Base-by-base conservation (phyloP, 345 rosid genomes). In the Euclidium syriacum region DNA sequence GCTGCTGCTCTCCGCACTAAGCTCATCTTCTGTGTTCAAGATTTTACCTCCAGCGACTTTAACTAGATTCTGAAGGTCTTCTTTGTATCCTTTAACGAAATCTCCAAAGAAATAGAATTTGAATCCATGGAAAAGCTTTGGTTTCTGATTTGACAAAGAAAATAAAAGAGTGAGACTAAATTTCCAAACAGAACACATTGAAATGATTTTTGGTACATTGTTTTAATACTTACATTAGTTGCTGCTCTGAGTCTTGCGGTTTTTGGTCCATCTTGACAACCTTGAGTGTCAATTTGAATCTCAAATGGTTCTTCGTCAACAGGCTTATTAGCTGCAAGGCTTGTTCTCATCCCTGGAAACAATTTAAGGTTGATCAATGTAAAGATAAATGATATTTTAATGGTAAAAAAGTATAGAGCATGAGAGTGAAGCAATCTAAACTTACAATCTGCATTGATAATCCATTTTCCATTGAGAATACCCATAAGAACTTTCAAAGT, bases 401-500 rank as follows among this genome's bases (percentile, higher is more conserved):
- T 34, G 17, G 44, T 12, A 15, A 25, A 15, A 25, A n/a, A 47
- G 26, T 15, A 52, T 23, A 35, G 50, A 34, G 14, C 18, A 33
- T 33, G 60, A 24, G 66, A 58, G 32, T 47, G 18, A n/a, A 7
- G 16, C 1, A 24, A 47, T 14, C 14, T 33, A 71, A n/a, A 75
- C 95, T 85, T 67, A 91, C 98, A 91, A 22, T 85, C 77, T 26
- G 81, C 67, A 38, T 81, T 79, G 32, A 91, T 78, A 61, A 88
- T 82, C 96, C 98, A 91, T 72, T 70, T 83, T 52, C 92, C 98
- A 47, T 77, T 76, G 29, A 84, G 73, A 67, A 85, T 86, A 59
- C 95, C 90, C 92, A 86, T 83, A 41, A 91, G 92, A 78, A 88
- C 88, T 71, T 91, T 88, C 14, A 84, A 49, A 6, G 98, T 88